Percentiles rank a stretch among this genome's conserved stretches.
These are phyloP conservation scores for Cladosporium sp. DNA, from an alignment of 2,329 filamentous ascomycete species.

Conservation along the genomic window DNA sequence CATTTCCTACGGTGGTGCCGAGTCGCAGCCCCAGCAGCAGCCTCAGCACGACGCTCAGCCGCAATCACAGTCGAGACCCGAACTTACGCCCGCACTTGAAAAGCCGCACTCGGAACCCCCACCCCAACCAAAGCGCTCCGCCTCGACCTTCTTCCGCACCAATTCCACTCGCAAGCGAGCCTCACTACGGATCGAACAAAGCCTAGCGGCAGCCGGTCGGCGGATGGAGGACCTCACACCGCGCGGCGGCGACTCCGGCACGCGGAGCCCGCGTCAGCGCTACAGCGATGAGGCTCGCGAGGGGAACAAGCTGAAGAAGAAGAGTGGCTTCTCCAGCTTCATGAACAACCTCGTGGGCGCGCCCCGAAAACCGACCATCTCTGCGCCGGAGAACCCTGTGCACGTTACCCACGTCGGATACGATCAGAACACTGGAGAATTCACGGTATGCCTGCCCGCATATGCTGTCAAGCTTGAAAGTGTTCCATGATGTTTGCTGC, in stretches of 20 bases:
- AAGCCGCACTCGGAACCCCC: slow-evolving; percentile 7
- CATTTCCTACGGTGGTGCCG: slow-evolving; percentile 20
- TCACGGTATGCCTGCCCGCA: slow-evolving; percentile 61
- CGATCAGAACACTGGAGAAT: slow-evolving; percentile 92
- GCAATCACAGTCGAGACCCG: slow-evolving; percentile 11
- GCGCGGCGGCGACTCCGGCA: slow-evolving; percentile 39
- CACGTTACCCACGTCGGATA: slow-evolving; percentile 98
- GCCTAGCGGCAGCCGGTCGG: slow-evolving; percentile 37
- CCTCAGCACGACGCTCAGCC: slow-evolving; percentile 14
- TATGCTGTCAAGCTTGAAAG: neutral
- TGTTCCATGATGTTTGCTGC: neutral
- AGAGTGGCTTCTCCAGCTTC: slow-evolving; percentile 81
- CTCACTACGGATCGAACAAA: slow-evolving; percentile 31
- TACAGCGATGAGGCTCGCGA: slow-evolving; percentile 73
- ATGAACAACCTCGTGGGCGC: slow-evolving; percentile 79
- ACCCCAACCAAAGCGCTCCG: slow-evolving; percentile 10
- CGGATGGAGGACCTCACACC: slow-evolving; percentile 45
- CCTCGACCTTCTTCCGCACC: slow-evolving; percentile 9
- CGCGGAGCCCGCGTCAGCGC: slow-evolving; percentile 56
- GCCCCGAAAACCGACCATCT: slow-evolving; percentile 86
- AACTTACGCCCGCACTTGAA: slow-evolving; percentile 5
- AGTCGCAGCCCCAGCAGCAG: neutral
- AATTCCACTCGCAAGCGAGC: slow-evolving; percentile 12
- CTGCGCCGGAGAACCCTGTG: slow-evolving; percentile 94
- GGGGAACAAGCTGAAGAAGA: slow-evolving; percentile 64